phyloP scores from a whole-genome alignment of 2,329 filamentous ascomycete genomes.

The Rutstroemia sp. region DNA sequence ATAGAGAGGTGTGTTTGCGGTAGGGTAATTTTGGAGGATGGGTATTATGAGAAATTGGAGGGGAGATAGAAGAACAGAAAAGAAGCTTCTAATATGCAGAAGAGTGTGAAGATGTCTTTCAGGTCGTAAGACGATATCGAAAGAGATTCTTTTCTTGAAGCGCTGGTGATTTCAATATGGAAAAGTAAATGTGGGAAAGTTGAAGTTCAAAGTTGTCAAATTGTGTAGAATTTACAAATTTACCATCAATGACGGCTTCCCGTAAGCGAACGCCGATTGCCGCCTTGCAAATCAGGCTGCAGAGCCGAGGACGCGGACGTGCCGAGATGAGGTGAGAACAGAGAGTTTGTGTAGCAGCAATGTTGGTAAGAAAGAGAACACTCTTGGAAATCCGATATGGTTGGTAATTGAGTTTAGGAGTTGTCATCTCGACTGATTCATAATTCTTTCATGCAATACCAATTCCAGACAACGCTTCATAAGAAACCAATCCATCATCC shows the following conservation, averaged over 20 bases:
- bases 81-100: slow-evolving; percentile 5
- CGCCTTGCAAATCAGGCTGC: no score
- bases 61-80: slow-evolving; percentile 14
- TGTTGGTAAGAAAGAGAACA: no score
- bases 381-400: no score
- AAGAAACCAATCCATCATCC: slow-evolving; percentile 16
- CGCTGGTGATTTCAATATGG: background rate
- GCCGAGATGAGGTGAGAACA: no score
- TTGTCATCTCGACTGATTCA: background rate
- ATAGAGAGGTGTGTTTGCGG: background rate
- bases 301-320: no score
- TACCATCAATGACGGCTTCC: no score
- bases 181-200: no score
- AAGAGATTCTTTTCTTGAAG: slow-evolving; percentile 1
- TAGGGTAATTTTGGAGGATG: background rate
- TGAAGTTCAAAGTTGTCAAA: no score
- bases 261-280: no score
- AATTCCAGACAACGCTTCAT: slow-evolving; percentile 8
- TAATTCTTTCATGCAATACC: slow-evolving; percentile 8
- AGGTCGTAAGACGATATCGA: background rate
- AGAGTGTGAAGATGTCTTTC: background rate
- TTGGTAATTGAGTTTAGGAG: no score
- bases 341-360: no score
- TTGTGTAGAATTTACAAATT: no score
- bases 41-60: slow-evolving; percentile 5